phyloP scores from a whole-genome alignment of 805 yeast species.

The Metschnikowia koreensis region DNA sequence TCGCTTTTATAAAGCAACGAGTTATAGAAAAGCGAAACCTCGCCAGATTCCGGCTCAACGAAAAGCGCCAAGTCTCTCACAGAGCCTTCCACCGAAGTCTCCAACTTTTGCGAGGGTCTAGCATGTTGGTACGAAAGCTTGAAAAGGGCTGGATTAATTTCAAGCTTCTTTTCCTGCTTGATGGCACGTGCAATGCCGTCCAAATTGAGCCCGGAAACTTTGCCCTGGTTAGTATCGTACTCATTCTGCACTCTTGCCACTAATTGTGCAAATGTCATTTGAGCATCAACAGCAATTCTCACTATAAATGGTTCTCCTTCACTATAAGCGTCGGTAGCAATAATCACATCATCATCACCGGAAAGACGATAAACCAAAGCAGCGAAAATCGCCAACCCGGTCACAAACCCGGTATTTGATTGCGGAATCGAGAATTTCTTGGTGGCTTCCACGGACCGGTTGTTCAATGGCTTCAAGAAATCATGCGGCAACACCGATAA shows the following conservation, averaged over 20 bases:
- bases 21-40: constrained; percentile 62
- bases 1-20: constrained; percentile 67
- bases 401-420: constrained; percentile 34
- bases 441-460: constrained; percentile 64
- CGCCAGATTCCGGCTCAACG: constrained; percentile 24
- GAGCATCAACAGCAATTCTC: constrained; percentile 59
- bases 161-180: constrained; percentile 48
- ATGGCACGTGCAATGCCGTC: constrained; percentile 55
- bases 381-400: constrained; percentile 64
- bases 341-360: constrained; percentile 91
- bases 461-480: constrained; percentile 71
- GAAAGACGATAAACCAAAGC: constrained; percentile 75
- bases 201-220: constrained; percentile 39
- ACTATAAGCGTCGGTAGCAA: constrained; percentile 59
- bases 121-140: constrained; percentile 57
- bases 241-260: constrained; percentile 43
- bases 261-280: constrained; percentile 53
- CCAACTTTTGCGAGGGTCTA: constrained; percentile 37
- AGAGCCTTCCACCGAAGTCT: constrained; percentile 50
- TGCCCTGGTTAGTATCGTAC: constrained; percentile 27
- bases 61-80: constrained; percentile 65
- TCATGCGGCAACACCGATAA: constrained; percentile 87
- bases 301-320: constrained; percentile 52
- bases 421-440: constrained; percentile 30
- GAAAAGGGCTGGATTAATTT: constrained; percentile 61